Conservation (phyloP, 2,329 filamentous ascomycete genomes). For the Fusarium staphyleae region DNA sequence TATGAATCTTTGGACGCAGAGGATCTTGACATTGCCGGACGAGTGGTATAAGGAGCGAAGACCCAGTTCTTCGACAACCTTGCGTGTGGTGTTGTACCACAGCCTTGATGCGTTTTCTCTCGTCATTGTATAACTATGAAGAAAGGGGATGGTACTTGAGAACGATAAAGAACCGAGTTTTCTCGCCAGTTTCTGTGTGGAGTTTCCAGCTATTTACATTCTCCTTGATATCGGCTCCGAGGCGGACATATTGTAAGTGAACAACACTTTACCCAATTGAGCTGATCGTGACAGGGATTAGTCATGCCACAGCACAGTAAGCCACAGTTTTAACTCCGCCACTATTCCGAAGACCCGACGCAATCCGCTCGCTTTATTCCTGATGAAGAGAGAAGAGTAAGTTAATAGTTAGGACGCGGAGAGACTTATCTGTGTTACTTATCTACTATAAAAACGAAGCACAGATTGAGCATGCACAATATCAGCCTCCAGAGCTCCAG, state of each 20-base stretch:
- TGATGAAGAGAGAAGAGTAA: too few species aligned
- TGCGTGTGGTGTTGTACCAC: not conserved
- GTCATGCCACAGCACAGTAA: constrained; percentile 3
- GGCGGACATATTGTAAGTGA: constrained; percentile 3
- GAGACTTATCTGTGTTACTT: too few species aligned
- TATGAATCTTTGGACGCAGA: constrained; percentile 65
- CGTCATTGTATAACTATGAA: constrained; percentile 5
- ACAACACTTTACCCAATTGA: not conserved
- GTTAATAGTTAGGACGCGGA: too few species aligned
- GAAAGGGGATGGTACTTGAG: not conserved
- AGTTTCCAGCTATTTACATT: constrained; percentile 3
- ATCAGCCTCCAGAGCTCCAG: too few species aligned
- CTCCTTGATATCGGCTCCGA: constrained; percentile 11
- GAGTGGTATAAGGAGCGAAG: constrained; percentile 39
- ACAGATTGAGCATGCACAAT: too few species aligned
- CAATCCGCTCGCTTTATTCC: not conserved
- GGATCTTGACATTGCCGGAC: constrained; percentile 52
- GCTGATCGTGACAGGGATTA: not conserved
- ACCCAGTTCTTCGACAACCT: constrained; percentile 36
- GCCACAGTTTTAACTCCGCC: constrained; percentile 6
- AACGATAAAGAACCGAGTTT: not conserved
- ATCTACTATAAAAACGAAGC: too few species aligned
- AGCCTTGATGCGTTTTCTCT: not conserved
- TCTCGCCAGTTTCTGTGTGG: not conserved
- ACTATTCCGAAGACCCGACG: constrained; percentile 2